Base-by-base conservation (phyloP, 129 eudicot genomes). In the Heracleum sosnowskyi region DNA sequence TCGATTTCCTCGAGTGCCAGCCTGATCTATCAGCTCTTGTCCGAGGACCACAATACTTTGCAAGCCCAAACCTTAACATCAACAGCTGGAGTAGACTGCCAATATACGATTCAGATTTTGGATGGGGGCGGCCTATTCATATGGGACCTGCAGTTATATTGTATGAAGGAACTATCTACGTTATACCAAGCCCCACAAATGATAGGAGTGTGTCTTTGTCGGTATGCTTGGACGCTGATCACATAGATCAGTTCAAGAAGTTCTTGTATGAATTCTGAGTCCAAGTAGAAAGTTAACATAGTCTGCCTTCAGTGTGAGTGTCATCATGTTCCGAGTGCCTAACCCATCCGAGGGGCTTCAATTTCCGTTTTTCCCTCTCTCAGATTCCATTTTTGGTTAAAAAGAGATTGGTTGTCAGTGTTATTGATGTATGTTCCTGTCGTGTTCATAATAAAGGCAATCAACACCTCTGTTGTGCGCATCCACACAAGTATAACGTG, bases 21-120 rank as follows among this genome's bases (percentile, higher is more conserved):
- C 85, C 87, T 1, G 87, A 89, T 80, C 69, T 89, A 18, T 79
- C 77, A 20, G 83, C 84, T 37, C 81, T 89, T 2, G 81, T 83
- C 31, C 88, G 95, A 13, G 91, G 92, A n/a, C 82, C 92, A 0
- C 77, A 81, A n/a, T 86, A 82, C 75, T 84, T 82, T 79, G 85
- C 82, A 15, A 78, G 91, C 86, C 97, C 97, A 8, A 91, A 91
- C 78, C 84, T 91, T 7, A 82, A 83, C 78, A 84, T 89, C 49
- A 89, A 83, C 63, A 83, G 88, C 5, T 91, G 95, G 97, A 83
- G 83, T 13, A 40, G 88, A 42, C 69, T 92, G n/a, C 96, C 97
- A 0, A 81, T 89, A 6, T 31, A 87, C 34, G 97, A 88, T 18
- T 86, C 90, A 1, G 97, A 92, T 78, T 92, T 92, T 15, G 97